phyloP scores from a whole-genome alignment of 2,329 filamentous ascomycete species.

The Pseudogymnoascus pannorum region DNA sequence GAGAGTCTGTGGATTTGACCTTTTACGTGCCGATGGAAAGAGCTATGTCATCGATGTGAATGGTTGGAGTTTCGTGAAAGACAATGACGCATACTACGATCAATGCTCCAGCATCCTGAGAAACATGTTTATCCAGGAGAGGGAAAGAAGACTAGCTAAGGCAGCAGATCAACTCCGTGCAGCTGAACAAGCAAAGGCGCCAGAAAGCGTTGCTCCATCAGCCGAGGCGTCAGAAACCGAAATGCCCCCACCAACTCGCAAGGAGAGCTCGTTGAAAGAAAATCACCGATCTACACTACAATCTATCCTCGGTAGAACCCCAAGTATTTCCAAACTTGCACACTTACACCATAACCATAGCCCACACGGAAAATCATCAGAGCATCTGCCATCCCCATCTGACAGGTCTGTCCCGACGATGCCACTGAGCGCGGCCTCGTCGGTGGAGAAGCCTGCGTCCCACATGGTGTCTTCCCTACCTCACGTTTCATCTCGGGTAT shows the following conservation, averaged over 20 bases:
- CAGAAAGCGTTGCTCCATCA: conserved; percentile 21
- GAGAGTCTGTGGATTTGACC: conserved; percentile 89
- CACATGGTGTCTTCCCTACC: background rate
- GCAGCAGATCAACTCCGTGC: conserved; percentile 32
- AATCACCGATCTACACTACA: conserved; percentile 46
- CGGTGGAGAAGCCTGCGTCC: conserved; percentile 2
- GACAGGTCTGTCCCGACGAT: background rate
- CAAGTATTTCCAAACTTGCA: conserved; percentile 52
- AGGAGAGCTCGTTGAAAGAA: conserved; percentile 29
- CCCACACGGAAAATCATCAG: background rate
- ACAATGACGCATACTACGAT: conserved; percentile 98
- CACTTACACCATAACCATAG: conserved; percentile 29
- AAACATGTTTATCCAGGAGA: conserved; percentile 81
- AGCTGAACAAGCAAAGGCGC: conserved; percentile 22
- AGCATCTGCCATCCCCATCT: background rate
- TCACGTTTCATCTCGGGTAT: background rate
- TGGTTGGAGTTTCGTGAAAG: conserved; percentile 99
- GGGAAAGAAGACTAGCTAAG: conserved; percentile 44
- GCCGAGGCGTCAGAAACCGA: conserved; percentile 16
- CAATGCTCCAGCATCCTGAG: conserved; percentile 79
- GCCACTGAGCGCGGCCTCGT: background rate
- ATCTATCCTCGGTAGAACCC: conserved; percentile 51
- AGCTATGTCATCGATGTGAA: conserved; percentile 99
- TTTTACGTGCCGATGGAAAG: conserved; percentile 77
- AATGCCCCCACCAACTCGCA: conserved; percentile 10